A percentile compares a stretch with the other conserved stretches of the same genome.
Evolutionary conservation across 2,329 filamentous ascomycete genomes (phyloP).

Genomic region (Colletotrichum theobromicola): DNA sequence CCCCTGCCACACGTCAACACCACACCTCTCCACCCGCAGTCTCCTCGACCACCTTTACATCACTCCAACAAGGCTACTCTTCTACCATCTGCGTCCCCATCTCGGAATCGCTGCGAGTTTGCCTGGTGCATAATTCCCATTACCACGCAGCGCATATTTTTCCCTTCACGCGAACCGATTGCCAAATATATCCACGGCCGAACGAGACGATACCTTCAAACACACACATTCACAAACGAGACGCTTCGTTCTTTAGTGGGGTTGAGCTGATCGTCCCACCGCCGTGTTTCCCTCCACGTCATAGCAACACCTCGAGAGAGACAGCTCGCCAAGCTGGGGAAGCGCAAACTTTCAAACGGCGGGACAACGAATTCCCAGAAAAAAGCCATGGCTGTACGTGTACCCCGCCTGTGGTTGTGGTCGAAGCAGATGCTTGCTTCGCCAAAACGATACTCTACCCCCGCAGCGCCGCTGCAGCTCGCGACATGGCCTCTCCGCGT

Average conservation of each 20-base stretch:
- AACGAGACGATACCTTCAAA: not conserved
- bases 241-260: conserved; percentile 31
- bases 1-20: conserved; percentile 9
- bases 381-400: conserved; percentile 66
- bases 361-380: conserved; percentile 62
- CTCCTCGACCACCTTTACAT: conserved; percentile 17
- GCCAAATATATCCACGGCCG: not conserved
- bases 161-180: conserved; percentile 21
- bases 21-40: not conserved
- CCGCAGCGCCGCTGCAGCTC: not conserved
- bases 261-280: conserved; percentile 36
- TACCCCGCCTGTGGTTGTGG: not conserved
- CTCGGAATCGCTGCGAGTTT: conserved; percentile 2
- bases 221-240: not conserved
- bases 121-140: conserved; percentile 6
- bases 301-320: conserved; percentile 2
- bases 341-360: conserved; percentile 70
- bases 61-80: conserved; percentile 14
- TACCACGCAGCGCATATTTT: conserved; percentile 26
- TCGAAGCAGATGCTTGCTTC: not conserved
- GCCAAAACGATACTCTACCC: not conserved
- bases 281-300: conserved; percentile 23
- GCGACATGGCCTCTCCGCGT: not conserved
- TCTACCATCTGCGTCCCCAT: conserved; percentile 2
- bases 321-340: conserved; percentile 61